Percentiles rank a stretch among this genome's conserved stretches.
phyloP scores from a whole-genome alignment of 805 yeast species.

The Pichia eremophila region DNA sequence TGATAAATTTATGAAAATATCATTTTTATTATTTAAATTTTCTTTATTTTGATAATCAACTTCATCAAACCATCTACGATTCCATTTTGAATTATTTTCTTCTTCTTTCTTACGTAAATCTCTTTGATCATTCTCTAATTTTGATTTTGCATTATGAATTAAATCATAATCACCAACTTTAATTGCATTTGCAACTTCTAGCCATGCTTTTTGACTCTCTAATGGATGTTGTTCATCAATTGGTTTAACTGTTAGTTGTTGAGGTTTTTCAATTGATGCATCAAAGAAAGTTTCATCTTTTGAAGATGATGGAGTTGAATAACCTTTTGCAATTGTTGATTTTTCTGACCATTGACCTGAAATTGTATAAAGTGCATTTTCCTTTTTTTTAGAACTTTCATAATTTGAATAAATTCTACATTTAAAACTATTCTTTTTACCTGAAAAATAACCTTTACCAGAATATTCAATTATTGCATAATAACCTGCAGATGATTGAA shows the following conservation, averaged over 20 bases:
- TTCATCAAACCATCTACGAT: slow-evolving; percentile 70
- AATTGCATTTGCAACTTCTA: slow-evolving; percentile 80
- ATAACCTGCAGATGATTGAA: slow-evolving; percentile 76
- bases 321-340: slow-evolving; percentile 55
- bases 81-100: slow-evolving; percentile 59
- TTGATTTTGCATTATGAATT: slow-evolving; percentile 66
- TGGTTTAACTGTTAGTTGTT: slow-evolving; percentile 66
- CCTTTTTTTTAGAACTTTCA: slow-evolving; percentile 38
- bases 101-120: slow-evolving; percentile 66
- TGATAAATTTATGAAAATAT: slow-evolving; percentile 30
- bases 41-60: slow-evolving; percentile 27
- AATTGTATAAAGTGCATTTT: slow-evolving; percentile 67
- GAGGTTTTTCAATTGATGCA: slow-evolving; percentile 41
- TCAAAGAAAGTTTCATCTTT: slow-evolving; percentile 53
- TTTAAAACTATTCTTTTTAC: slow-evolving; percentile 88
- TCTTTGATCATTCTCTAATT: slow-evolving; percentile 79
- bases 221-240: slow-evolving; percentile 68
- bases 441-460: slow-evolving; percentile 92
- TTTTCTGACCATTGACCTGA: slow-evolving; percentile 88
- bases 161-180: slow-evolving; percentile 62
- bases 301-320: slow-evolving; percentile 32
- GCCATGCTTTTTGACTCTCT: slow-evolving; percentile 89
- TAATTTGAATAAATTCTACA: slow-evolving; percentile 63
- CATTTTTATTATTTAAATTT: slow-evolving; percentile 22
- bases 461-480: slow-evolving; percentile 64